Percentiles rank a stretch among this genome's conserved stretches.
These are phyloP conservation scores for Piper longum DNA, from an alignment of 164 flowering plant species.

Conservation along the genomic window DNA sequence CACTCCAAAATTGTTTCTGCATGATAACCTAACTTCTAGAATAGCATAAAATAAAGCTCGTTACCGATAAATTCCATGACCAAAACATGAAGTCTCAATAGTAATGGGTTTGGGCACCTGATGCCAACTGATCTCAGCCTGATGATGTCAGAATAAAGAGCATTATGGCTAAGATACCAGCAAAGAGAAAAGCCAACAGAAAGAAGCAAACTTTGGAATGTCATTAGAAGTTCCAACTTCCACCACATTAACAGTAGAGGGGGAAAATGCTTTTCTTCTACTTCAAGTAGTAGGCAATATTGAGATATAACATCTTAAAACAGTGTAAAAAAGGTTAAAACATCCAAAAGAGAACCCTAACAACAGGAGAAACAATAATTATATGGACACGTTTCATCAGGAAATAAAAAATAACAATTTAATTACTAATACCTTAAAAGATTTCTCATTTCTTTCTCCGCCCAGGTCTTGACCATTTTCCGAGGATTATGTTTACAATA, in stretches of 20 bases:
- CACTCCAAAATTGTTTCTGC: no score
- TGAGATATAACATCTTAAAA: no score
- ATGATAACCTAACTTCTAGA: no score
- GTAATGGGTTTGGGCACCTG: slow-evolving; percentile 68
- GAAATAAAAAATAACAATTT: no score
- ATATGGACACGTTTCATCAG: background rate
- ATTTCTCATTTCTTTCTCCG: slow-evolving; percentile 98
- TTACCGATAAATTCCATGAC: slow-evolving; percentile 98
- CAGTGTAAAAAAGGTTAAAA: background rate
- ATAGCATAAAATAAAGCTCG: background rate
- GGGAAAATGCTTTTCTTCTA: no score
- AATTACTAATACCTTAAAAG: slow-evolving; percentile 47
- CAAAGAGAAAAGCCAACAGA: background rate
- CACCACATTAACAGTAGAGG: background rate
- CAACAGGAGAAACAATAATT: background rate
- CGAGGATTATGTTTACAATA: slow-evolving; percentile 93
- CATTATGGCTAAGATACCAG: background rate
- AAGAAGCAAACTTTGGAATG: background rate
- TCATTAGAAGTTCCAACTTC: background rate
- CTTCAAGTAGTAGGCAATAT: no score
- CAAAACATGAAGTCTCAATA: slow-evolving; percentile 81
- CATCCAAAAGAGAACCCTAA: background rate
- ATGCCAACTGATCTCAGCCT: slow-evolving; percentile 90
- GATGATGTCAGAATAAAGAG: slow-evolving; percentile 5
- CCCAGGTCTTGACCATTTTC: slow-evolving; percentile 99